These are phyloP conservation scores for Forsythia viridissima DNA, from an alignment of 257 asterid genomes.

Conservation along the genomic window DNA sequence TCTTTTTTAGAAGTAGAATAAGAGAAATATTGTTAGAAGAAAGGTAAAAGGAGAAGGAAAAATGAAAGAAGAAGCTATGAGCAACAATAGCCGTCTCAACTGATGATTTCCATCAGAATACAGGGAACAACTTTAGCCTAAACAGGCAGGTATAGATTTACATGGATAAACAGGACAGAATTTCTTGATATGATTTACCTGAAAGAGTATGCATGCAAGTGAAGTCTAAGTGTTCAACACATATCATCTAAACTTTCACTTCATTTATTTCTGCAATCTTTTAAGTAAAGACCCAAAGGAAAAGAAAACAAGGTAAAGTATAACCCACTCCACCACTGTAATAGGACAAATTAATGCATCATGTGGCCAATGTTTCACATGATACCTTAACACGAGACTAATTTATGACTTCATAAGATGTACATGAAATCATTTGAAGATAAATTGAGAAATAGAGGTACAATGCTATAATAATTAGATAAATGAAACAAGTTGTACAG, in stretches of 20 bases:
- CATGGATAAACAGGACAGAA: not conserved
- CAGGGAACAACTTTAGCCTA: not conserved
- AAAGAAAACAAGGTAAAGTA: too few relatives aligned
- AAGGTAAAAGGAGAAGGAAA: too few relatives aligned
- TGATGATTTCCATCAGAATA: not conserved
- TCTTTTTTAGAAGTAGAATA: not conserved
- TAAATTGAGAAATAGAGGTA: not conserved
- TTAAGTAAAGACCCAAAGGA: not conserved
- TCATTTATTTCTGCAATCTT: not conserved
- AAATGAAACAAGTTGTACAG: not conserved
- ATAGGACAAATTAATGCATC: not conserved
- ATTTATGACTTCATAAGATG: not conserved
- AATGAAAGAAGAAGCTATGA: not conserved
- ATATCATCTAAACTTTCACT: not conserved
- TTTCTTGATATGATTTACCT: not conserved
- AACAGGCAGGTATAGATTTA: not conserved
- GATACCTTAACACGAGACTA: not conserved
- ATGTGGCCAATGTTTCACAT: not conserved
- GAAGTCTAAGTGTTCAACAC: not conserved
- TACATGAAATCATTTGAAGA: not conserved
- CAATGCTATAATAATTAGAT: not conserved
- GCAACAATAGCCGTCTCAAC: not conserved
- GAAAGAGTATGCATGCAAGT: not conserved
- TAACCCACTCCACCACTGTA: not conserved
- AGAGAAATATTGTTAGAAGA: not conserved